Evolutionary conservation across 495 filamentous ascomycete species (phyloP).

Genomic region (Chaetomidium leptoderma): DNA sequence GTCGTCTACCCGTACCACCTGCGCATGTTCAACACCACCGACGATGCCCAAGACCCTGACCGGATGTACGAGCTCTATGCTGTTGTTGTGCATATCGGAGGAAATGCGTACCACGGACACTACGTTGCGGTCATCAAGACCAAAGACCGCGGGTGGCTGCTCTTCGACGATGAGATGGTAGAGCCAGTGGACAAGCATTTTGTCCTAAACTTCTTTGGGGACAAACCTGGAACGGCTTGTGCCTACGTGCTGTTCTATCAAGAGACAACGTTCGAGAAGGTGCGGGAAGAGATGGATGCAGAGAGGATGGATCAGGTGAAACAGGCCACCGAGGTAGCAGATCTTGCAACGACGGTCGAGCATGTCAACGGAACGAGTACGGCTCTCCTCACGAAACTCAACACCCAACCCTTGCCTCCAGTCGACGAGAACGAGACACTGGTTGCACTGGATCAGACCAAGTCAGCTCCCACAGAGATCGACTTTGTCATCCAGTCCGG

Average conservation of each 20-base stretch:
- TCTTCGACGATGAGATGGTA: slow-evolving; percentile 98
- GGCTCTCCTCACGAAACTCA: slow-evolving; percentile 36
- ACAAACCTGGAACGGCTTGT: slow-evolving; percentile 83
- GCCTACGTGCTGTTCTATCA: slow-evolving; percentile 98
- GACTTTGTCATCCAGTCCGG: slow-evolving; percentile 19
- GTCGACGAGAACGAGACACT: slow-evolving; percentile 52
- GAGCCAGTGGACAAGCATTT: slow-evolving; percentile 96
- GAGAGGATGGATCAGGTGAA: slow-evolving; percentile 67
- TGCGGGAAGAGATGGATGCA: slow-evolving; percentile 74
- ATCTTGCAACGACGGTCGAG: slow-evolving; percentile 43
- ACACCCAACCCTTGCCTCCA: slow-evolving; percentile 36
- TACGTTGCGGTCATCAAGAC: slow-evolving; percentile 98
- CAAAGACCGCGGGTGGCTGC: slow-evolving; percentile 86
- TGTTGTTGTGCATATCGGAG: slow-evolving; percentile 97
- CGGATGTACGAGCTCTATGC: slow-evolving; percentile 95
- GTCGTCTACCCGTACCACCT: slow-evolving; percentile 97
- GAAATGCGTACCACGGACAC: slow-evolving; percentile 96
- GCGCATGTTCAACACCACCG: slow-evolving; percentile 95
- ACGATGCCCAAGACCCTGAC: slow-evolving; percentile 93
- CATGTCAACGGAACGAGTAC: slow-evolving; percentile 37
- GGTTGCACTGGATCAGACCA: slow-evolving; percentile 53
- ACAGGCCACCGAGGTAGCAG: slow-evolving; percentile 52
- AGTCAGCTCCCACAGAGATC: slow-evolving; percentile 52
- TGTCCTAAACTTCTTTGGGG: slow-evolving; percentile 96
- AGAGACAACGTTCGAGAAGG: slow-evolving; percentile 87